Conservation (phyloP, 352 stramenopile species). For the Thraustotheca clavata region DNA sequence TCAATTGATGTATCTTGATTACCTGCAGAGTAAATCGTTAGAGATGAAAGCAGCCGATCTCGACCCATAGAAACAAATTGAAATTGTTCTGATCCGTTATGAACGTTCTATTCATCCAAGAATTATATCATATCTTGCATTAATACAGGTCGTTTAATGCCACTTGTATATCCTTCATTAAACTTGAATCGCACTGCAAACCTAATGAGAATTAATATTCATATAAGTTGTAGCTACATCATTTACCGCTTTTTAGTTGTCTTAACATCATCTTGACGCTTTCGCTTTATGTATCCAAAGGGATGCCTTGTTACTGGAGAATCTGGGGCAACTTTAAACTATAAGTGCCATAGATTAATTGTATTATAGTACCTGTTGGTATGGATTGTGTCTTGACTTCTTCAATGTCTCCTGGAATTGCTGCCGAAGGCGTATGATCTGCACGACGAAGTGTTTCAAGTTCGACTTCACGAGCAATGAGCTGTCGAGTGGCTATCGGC, state of each 20-base stretch:
- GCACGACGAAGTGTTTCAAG: slow-evolving; percentile 67
- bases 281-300: slow-evolving; percentile 18
- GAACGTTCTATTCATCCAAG: not conserved
- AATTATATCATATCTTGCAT: slow-evolving; percentile 70
- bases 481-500: slow-evolving; percentile 54
- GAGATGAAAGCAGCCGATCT: not conserved
- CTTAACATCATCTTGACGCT: slow-evolving; percentile 3
- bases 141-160: slow-evolving; percentile 83
- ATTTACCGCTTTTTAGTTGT: slow-evolving; percentile 11
- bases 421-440: slow-evolving; percentile 33
- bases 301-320: not conserved
- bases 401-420: not conserved
- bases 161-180: slow-evolving; percentile 86
- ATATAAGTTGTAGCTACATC: not conserved
- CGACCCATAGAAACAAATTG: not conserved
- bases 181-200: slow-evolving; percentile 74
- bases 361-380: not conserved
- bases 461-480: slow-evolving; percentile 72
- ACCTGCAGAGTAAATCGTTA: not conserved
- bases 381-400: slow-evolving; percentile 7
- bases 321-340: not conserved
- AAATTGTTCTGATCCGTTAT: too few relatives aligned
- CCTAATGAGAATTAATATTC: not conserved
- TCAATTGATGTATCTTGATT: not conserved
- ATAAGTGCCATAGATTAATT: not conserved